Evolutionary conservation across 1,139 yeast species (phyloP).

Genomic region (Yamadazyma buinensis): DNA sequence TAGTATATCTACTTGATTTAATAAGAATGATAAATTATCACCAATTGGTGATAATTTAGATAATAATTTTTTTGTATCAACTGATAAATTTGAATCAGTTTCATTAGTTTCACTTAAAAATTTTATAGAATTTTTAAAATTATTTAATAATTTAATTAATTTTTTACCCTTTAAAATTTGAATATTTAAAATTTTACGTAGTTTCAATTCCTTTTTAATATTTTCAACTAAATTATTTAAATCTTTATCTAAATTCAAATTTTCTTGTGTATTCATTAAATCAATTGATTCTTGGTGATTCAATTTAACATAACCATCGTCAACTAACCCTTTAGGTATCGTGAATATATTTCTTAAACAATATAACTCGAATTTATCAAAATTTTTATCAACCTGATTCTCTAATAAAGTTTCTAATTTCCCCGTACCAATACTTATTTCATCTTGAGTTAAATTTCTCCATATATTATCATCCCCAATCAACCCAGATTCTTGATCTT

Average conservation of each 20-base stretch:
- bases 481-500: constrained; percentile 2
- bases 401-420: constrained; percentile 77
- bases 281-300: constrained; percentile 61
- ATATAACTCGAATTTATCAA: constrained; percentile 84
- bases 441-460: constrained; percentile 29
- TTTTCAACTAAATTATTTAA: constrained; percentile 36
- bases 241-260: constrained; percentile 18
- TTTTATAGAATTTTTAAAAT: constrained; percentile 28
- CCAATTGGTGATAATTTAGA: constrained; percentile 48
- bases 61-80: constrained; percentile 27
- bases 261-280: constrained; percentile 10
- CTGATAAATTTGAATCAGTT: constrained; percentile 15
- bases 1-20: constrained; percentile 39
- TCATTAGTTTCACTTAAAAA: constrained; percentile 19
- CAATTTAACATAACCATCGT: constrained; percentile 63
- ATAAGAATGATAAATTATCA: constrained; percentile 47
- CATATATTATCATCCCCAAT: constrained; percentile 15
- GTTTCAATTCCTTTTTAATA: constrained; percentile 42
- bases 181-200: constrained; percentile 39
- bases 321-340: constrained; percentile 65
- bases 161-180: constrained; percentile 38
- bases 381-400: constrained; percentile 74
- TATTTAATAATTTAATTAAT: constrained; percentile 27
- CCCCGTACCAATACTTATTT: constrained; percentile 73
- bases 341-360: constrained; percentile 71